Evolutionary conservation across 208 protist genomes (phyloP), one percentile per base, ranked within the genome.

Genomic region (Tritrichomonas musculus): DNA sequence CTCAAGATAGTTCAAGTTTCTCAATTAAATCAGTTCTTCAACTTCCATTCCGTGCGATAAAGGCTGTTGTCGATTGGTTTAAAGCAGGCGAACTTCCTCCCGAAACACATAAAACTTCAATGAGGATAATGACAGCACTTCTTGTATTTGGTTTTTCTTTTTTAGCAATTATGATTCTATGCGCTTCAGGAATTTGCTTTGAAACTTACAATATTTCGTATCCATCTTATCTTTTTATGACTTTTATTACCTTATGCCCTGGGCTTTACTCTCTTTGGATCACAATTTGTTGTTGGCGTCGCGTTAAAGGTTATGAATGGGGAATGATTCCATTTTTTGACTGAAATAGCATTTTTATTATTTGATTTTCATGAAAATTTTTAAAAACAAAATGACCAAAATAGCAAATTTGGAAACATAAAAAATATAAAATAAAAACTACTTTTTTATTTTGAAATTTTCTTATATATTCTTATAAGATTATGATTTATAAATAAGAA

Each of bases 291-390:
- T 88, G 77, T 47, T 88, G 77, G 77, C 53, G 77, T 5, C n/a
- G 77, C 25, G 27, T 88, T 88, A 13, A 44, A 13, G 77, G 77
- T 3, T 88, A 53, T 36, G 44, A 44, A 33, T 88, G 77, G 77
- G 77, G 77, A 53, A 88, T 88, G 77, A 88, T 88, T 39, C 77
- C 77, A 39, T 88, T 53, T 30, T 88, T 88, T 17, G 77, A 88
- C 22, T 88, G 41, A 88, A 88, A 8, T 39, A 77, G 27, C 20
- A 20, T 64, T 25, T 64, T 64, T 64, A 25, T 64, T 64, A 64
- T 64, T 64, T 64, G 20, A 25, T 64, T 64, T 64, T 64, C 8
- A 64, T 25, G 8, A 64, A 25, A 25, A 64, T 25, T 20, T 64
- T 20, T 64, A 64, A 25, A 8, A 25, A 8, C 55, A 64, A 64